Base-by-base conservation (phyloP, 2,329 filamentous ascomycete genomes). In the Colletotrichum zoysiae region DNA sequence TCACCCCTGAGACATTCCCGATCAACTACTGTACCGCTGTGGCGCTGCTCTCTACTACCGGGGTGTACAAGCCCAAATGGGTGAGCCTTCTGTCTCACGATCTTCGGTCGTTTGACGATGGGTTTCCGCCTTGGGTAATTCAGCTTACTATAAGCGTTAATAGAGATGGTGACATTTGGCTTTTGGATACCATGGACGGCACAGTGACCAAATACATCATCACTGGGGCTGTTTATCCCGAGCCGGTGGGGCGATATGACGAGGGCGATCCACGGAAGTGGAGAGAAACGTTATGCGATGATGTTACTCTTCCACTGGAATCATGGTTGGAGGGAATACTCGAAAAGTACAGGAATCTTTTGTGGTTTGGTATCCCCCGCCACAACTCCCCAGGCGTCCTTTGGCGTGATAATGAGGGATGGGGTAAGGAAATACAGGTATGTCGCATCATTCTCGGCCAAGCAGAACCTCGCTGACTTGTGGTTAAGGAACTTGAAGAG, bases 201-300 rank as follows among this genome's bases (percentile, higher is more conserved):
- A 66, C 64, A n/a, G 64, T 66, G 18, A 66, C 64, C 33, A 66
- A 66, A 51, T 66, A 66, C n/a, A 60, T 66, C 33, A 60, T 66
- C 33, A 66, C 64, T 18, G 64, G 64, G 2, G 18, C 55, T 51
- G 35, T 53, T 33, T 66, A 60, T 50, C 55, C 64, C 16, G 55
- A 60, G 12, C 64, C 55, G 7, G 44, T 60, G 1, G 64, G 64
- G 18, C n/a, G 35, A 14, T 66, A 66, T 51, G 5, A 60, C 12
- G 5, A 60, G 2, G 56, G 38, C 35, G 58, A 61, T 7, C 58
- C 58, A 16, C 30, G 58, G 58, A 61, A 35, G 26, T 61, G 58
- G 58, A 61, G 58, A 48, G 58, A 61, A 8, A 35, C 18, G 26
- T 23, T 61, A 6, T 46, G 58, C 3, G 42, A 61, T 5, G 58